A percentile compares a stretch with the other conserved stretches of the same genome.
Evolutionary conservation across 805 yeast species (phyloP).

Genomic region (Candida golubevii): DNA sequence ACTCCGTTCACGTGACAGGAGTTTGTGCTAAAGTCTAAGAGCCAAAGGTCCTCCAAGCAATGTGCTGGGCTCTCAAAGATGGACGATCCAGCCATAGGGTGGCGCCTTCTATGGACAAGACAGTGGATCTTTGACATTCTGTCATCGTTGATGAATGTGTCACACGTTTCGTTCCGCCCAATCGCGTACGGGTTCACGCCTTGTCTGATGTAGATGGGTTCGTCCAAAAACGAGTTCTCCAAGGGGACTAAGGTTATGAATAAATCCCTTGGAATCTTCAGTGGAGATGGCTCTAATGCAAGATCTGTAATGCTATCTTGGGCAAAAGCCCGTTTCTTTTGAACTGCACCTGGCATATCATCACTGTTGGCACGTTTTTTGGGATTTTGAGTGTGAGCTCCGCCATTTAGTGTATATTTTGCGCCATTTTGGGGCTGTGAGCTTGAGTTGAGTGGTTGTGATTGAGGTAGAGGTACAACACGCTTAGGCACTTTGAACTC

Average conservation of each 20-base stretch:
- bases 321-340: not conserved
- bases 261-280: slow-evolving; percentile 47
- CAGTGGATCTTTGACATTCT: slow-evolving; percentile 86
- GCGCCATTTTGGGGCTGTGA: not conserved
- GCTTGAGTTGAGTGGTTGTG: slow-evolving; percentile 22
- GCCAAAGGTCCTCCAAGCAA: slow-evolving; percentile 72
- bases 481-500: slow-evolving; percentile 43
- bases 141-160: slow-evolving; percentile 61
- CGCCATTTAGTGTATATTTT: not conserved
- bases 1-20: slow-evolving; percentile 67
- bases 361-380: slow-evolving; percentile 1
- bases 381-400: not conserved
- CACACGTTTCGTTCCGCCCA: slow-evolving; percentile 67
- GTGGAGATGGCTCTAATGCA: not conserved
- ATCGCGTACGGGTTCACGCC: slow-evolving; percentile 63
- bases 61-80: slow-evolving; percentile 69
- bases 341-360: not conserved
- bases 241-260: slow-evolving; percentile 58
- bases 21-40: slow-evolving; percentile 75
- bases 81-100: slow-evolving; percentile 46
- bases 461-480: slow-evolving; percentile 41
- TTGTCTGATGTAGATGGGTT: slow-evolving; percentile 58
- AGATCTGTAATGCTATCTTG: not conserved
- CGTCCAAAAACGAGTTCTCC: slow-evolving; percentile 40
- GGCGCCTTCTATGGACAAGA: slow-evolving; percentile 57